These are phyloP conservation scores for Cytospora schulzeri DNA, from an alignment of 2,329 filamentous ascomycete genomes.

Conservation along the genomic window DNA sequence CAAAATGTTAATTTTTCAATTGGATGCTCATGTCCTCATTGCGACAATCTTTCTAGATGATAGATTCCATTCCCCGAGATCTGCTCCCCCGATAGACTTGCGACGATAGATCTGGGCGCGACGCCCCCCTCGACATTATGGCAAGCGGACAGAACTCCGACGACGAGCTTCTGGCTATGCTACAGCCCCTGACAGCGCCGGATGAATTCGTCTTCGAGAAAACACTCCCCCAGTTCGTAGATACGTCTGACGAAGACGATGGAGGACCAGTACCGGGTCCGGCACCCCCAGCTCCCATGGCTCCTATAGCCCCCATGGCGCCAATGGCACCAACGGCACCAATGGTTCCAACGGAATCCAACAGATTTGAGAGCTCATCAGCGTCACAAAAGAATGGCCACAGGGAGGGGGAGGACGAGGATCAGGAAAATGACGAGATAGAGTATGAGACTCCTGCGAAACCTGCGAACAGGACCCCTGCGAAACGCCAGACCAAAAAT, in stretches of 20 bases:
- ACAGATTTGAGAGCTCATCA: not conserved
- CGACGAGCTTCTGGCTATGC: slow-evolving; percentile 25
- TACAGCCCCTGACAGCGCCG: slow-evolving; percentile 19
- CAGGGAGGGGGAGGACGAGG: not conserved
- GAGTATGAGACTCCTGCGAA: slow-evolving; percentile 23
- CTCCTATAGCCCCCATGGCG: slow-evolving; percentile 17
- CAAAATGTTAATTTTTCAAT: not conserved
- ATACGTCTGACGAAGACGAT: slow-evolving; percentile 20
- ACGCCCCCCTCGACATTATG: slow-evolving; percentile 14
- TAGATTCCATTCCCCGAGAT: not conserved
- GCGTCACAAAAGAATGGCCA: not conserved
- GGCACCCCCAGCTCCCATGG: slow-evolving; percentile 16
- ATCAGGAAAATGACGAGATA: slow-evolving; percentile 19
- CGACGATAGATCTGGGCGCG: not conserved
- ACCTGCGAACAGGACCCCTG: slow-evolving; percentile 22
- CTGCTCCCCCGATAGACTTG: slow-evolving; percentile 15
- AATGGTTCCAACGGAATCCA: slow-evolving; percentile 6
- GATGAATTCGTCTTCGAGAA: slow-evolving; percentile 21
- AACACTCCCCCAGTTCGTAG: not conserved
- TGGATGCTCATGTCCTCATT: slow-evolving; percentile 1
- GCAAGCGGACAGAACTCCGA: slow-evolving; percentile 14
- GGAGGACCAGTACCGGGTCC: slow-evolving; percentile 8
- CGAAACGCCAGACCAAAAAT: not conserved
- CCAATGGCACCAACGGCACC: slow-evolving; percentile 5
- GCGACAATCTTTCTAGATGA: slow-evolving; percentile 15